Percentiles rank a stretch among this genome's conserved stretches.
These are phyloP conservation scores for Gymnopilus junonius DNA, from an alignment of 768 basidiomycete genomes.

Conservation along the genomic window DNA sequence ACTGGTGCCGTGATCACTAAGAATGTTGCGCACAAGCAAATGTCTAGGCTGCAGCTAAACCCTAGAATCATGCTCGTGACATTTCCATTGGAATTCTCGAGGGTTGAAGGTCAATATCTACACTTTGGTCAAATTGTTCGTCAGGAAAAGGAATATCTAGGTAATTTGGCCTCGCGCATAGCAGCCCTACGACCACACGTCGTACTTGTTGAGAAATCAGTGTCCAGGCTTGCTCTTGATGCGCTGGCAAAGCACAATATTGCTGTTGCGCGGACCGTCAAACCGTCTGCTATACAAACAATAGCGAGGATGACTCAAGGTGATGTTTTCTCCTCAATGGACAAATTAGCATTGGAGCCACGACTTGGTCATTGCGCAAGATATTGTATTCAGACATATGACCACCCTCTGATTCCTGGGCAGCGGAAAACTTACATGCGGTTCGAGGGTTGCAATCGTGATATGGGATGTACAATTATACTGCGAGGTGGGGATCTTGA, in stretches of 20 bases:
- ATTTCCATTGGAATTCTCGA: constrained; percentile 92
- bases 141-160: constrained; percentile 92
- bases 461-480: constrained; percentile 94
- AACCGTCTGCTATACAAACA: constrained; percentile 83
- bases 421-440: constrained; percentile 96
- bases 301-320: constrained; percentile 95
- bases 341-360: constrained; percentile 88
- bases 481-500: constrained; percentile 86
- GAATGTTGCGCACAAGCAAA: constrained; percentile 95
- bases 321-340: constrained; percentile 95
- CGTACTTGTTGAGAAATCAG: constrained; percentile 89
- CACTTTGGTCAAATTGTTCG: constrained; percentile 89
- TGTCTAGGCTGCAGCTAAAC: constrained; percentile 81
- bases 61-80: constrained; percentile 97
- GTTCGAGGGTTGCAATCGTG: constrained; percentile 92
- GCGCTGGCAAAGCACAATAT: constrained; percentile 84
- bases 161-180: constrained; percentile 86
- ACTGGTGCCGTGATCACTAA: constrained; percentile 97
- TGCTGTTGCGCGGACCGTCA: constrained; percentile 89
- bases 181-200: constrained; percentile 92
- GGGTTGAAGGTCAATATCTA: constrained; percentile 91
- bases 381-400: constrained; percentile 91
- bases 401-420: constrained; percentile 93
- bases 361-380: constrained; percentile 85
- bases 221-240: constrained; percentile 89